Evolutionary conservation across 768 basidiomycete species (phyloP).

Genomic region (Xerocomellus intermedius): DNA sequence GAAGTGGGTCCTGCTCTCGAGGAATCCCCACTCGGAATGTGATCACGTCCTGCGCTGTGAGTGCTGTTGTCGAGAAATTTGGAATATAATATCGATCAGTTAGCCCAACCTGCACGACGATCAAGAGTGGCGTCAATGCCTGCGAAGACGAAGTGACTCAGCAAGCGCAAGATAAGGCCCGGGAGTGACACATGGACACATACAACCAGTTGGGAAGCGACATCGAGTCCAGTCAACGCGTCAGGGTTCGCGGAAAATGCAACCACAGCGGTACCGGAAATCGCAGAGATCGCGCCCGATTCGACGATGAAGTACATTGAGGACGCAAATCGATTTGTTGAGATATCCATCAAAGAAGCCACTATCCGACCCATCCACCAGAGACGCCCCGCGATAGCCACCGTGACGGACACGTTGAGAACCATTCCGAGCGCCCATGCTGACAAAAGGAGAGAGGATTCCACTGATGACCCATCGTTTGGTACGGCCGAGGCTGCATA

Average conservation of each 20-base stretch:
- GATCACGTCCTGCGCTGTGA: too few relatives aligned
- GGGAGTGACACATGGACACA: neutral
- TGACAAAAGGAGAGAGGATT: too few relatives aligned
- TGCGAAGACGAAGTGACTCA: neutral
- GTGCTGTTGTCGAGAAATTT: neutral
- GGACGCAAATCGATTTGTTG: neutral
- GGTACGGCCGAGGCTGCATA: neutral
- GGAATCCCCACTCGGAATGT: neutral
- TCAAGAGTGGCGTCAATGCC: neutral
- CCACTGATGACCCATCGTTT: too few relatives aligned
- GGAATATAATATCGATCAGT: neutral
- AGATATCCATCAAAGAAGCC: neutral
- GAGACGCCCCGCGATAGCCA: neutral
- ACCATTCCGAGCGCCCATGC: neutral
- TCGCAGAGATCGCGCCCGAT: neutral
- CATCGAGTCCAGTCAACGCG: neutral
- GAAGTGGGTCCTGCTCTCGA: neutral
- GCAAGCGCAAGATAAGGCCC: too few relatives aligned
- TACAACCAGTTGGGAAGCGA: neutral
- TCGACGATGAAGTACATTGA: neutral
- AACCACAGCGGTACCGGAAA: neutral
- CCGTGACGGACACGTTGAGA: neutral
- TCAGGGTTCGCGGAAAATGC: neutral
- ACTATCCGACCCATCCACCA: neutral
- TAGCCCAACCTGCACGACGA: neutral